Percentiles rank a stretch among this genome's conserved stretches.
phyloP scores from a whole-genome alignment of 176 grass and related monocot species.

The Bromus sterilis region DNA sequence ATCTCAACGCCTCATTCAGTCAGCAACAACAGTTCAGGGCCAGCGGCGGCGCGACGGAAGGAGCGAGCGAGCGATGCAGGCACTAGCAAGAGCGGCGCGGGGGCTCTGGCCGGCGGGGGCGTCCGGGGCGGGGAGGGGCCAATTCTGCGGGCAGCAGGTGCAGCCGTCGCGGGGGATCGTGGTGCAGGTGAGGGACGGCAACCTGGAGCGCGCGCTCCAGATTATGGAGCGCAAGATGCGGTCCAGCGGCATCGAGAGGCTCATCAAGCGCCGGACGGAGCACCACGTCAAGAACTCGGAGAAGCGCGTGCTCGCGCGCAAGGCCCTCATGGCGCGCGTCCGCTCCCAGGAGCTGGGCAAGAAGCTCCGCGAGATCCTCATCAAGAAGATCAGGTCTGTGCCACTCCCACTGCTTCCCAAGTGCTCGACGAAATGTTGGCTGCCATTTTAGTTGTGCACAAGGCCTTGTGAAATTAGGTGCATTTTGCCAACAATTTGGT shows the following conservation, averaged over 20 bases:
- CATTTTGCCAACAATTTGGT: not conserved
- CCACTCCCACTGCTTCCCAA: not conserved
- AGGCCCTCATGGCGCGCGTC: slow-evolving; percentile 74
- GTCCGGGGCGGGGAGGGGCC: not conserved
- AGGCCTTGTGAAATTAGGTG: not conserved
- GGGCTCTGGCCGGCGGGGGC: not conserved
- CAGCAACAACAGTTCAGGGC: not conserved
- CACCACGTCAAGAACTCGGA: slow-evolving; percentile 91
- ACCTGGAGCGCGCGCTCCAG: slow-evolving; percentile 69
- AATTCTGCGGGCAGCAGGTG: not conserved
- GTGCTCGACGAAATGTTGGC: slow-evolving; percentile 22
- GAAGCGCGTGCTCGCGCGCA: slow-evolving; percentile 86
- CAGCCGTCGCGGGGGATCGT: slow-evolving; percentile 53
- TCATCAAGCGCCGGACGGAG: slow-evolving; percentile 47
- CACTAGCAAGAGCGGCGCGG: not conserved
- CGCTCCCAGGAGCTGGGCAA: slow-evolving; percentile 73
- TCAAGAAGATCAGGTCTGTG: slow-evolving; percentile 90
- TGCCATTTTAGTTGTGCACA: not conserved
- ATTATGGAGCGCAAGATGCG: slow-evolving; percentile 78
- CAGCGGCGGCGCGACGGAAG: slow-evolving; percentile 13
- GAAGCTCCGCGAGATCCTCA: slow-evolving; percentile 76
- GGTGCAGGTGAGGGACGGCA: slow-evolving; percentile 73
- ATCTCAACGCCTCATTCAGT: not conserved
- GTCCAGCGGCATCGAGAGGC: slow-evolving; percentile 79
- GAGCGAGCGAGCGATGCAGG: slow-evolving; percentile 25